phyloP scores from a whole-genome alignment of 495 filamentous ascomycete genomes.

The Penicillium flavigenum region DNA sequence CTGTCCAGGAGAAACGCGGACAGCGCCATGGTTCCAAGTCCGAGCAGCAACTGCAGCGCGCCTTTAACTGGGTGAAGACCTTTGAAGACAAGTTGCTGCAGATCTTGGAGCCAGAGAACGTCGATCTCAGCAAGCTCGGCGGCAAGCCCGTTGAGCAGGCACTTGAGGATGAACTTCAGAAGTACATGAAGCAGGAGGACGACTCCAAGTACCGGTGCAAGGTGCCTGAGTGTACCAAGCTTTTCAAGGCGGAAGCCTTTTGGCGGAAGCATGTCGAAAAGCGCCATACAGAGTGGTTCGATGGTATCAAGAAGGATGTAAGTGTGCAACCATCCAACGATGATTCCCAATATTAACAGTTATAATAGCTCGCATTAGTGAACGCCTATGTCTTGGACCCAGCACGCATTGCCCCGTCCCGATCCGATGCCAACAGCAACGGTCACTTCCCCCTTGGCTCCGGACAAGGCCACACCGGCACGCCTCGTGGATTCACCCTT shows the following conservation, averaged over 20 bases:
- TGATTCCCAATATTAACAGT: constrained; percentile 18
- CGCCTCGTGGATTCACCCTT: constrained; percentile 88
- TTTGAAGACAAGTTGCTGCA: constrained; percentile 96
- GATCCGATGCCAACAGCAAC: constrained; percentile 95
- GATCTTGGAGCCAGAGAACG: constrained; percentile 84
- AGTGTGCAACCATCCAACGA: constrained; percentile 27
- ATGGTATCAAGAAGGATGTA: constrained; percentile 79
- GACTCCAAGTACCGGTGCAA: constrained; percentile 96
- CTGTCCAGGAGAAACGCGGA: constrained; percentile 64
- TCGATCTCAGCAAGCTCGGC: constrained; percentile 83
- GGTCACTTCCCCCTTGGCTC: constrained; percentile 85
- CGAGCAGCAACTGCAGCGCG: constrained; percentile 87
- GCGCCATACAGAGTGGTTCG: constrained; percentile 85
- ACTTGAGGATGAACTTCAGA: constrained; percentile 78
- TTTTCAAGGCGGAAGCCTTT: constrained; percentile 95
- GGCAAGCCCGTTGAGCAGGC: constrained; percentile 85
- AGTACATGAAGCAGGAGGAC: constrained; percentile 94
- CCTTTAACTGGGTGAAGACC: constrained; percentile 98
- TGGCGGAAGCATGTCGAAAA: constrained; percentile 99
- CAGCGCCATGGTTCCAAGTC: constrained; percentile 67
- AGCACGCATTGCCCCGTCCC: constrained; percentile 84
- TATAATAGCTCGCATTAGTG: constrained; percentile 70
- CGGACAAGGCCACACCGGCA: constrained; percentile 72
- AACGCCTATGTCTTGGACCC: constrained; percentile 94
- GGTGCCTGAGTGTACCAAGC: constrained; percentile 89